Evolutionary conservation across 2,329 filamentous ascomycete genomes (phyloP), one percentile per base, ranked within the genome.

Genomic region (Cadophora malorum): DNA sequence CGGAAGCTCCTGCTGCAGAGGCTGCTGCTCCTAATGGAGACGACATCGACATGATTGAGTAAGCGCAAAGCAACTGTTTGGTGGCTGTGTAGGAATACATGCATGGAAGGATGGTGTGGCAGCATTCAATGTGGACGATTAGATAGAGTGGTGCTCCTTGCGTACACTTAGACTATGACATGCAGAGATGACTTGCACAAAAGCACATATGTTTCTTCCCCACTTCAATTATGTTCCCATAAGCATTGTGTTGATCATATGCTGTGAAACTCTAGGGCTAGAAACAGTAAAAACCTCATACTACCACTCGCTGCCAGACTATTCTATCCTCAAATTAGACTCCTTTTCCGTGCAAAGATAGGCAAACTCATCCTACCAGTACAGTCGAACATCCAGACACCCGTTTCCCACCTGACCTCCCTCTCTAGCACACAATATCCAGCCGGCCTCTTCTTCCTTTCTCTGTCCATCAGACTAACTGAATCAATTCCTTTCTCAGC

Each of bases 11-110:
- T 31, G 77, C 76, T 59, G 76, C 77, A 21, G 74, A 78, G 33
- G 73, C 80, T 66, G 73, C 80, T 66, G 76, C 75, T 14, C 71
- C 71, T 19, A 70, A 73, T 21, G 81, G 79, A 49, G 87, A 89
- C 65, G 89, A 91, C 77, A 82, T 91, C 69, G 90, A 91, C 74
- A 91, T 92, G 90, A 90, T 91, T 64, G 72, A 75, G 64, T 76
- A 66, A 68, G 53, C 31, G 33, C n/a, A 49, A 10, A 1, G 16
- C 21, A 21, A 3, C 28, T 31, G 28, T 7, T 25, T 8, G n/a
- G 45, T n/a, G 33, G 28, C 33, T 47, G 21, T 65, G 63, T 65
- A 58, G 63, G 52, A 65, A 21, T 65, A 59, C 35, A 35, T 8
- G 38, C 19, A 38, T 23, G 41, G 53, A n/a, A n/a, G n/a, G n/a